Evolutionary conservation across 371 early-diverging fungal species (phyloP).

Genomic region (Mucor indicus): DNA sequence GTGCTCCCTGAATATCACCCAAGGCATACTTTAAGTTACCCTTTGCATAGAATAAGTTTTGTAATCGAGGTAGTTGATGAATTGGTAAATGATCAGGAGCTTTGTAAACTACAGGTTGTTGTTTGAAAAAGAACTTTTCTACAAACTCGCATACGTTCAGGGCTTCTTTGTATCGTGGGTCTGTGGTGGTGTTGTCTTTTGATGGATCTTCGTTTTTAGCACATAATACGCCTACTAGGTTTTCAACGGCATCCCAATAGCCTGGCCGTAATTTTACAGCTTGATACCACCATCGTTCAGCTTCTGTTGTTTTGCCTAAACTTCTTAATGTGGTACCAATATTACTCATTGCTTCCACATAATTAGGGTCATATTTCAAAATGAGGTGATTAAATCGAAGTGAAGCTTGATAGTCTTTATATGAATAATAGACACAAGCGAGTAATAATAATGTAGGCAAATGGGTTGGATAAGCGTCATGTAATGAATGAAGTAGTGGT

Average conservation of each 20-base stretch:
- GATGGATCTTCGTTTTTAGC: constrained; percentile 6
- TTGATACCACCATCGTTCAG: constrained; percentile 85
- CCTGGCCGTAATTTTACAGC: constrained; percentile 83
- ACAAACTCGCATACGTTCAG: constrained; percentile 79
- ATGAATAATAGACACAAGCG: constrained; percentile 86
- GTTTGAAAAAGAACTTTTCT: constrained; percentile 57
- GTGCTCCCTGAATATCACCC: constrained; percentile 70
- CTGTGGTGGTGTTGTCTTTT: background rate
- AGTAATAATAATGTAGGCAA: constrained; percentile 80
- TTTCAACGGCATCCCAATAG: constrained; percentile 93
- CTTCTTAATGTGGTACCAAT: constrained; percentile 86
- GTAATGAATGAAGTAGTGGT: constrained; percentile 63
- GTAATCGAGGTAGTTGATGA: constrained; percentile 66
- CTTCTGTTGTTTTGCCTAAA: constrained; percentile 69
- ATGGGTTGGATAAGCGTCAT: constrained; percentile 63
- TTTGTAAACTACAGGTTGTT: constrained; percentile 11
- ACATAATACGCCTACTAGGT: constrained; percentile 81
- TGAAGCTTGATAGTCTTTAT: constrained; percentile 68
- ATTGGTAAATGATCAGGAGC: constrained; percentile 41
- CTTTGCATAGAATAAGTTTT: constrained; percentile 81
- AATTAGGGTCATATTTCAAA: constrained; percentile 74
- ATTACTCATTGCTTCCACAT: constrained; percentile 91
- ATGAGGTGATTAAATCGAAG: constrained; percentile 80
- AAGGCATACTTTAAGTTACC: constrained; percentile 80
- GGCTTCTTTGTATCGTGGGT: constrained; percentile 75